A percentile compares a stretch with the other conserved stretches of the same genome.
Conservation (phyloP, 2,329 filamentous ascomycete species). For the Penicillium corylophilum region DNA sequence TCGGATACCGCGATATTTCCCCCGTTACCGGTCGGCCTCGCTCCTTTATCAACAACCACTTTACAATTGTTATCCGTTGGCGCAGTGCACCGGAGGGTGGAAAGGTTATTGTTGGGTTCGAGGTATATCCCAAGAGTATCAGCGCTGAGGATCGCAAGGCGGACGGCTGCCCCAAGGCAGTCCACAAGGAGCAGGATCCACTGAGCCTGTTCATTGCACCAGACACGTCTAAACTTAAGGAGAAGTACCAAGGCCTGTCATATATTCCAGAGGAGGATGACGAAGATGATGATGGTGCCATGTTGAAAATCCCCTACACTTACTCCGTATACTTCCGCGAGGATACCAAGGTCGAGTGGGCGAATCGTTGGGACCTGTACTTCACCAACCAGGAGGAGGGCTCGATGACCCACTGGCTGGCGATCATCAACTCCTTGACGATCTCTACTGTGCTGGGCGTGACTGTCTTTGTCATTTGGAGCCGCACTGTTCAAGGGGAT, state of each 20-base stretch:
- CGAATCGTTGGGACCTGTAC: constrained; percentile 82
- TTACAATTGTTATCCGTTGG: constrained; percentile 79
- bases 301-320: constrained; percentile 73
- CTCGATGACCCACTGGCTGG: constrained; percentile 80
- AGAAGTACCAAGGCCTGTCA: constrained; percentile 59
- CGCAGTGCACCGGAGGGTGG: constrained; percentile 69
- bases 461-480: constrained; percentile 76
- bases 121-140: constrained; percentile 86
- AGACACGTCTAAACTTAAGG: constrained; percentile 58
- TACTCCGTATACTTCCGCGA: constrained; percentile 91
- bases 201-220: constrained; percentile 68
- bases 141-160: constrained; percentile 61
- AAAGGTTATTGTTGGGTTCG: constrained; percentile 83
- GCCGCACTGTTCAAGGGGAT: constrained; percentile 74
- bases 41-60: constrained; percentile 83
- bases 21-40: constrained; percentile 59
- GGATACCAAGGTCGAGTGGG: constrained; percentile 77
- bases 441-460: constrained; percentile 77
- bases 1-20: constrained; percentile 72
- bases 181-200: constrained; percentile 62
- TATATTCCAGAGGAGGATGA: constrained; percentile 58
- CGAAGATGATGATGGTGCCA: constrained; percentile 64
- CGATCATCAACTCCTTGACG: constrained; percentile 81
- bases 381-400: constrained; percentile 85
- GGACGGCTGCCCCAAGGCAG: constrained; percentile 65